Evolutionary conservation across 78 protist species (phyloP), one percentile per base, ranked within the genome.

Genomic region (Dictyostelium brefeldianum): DNA sequence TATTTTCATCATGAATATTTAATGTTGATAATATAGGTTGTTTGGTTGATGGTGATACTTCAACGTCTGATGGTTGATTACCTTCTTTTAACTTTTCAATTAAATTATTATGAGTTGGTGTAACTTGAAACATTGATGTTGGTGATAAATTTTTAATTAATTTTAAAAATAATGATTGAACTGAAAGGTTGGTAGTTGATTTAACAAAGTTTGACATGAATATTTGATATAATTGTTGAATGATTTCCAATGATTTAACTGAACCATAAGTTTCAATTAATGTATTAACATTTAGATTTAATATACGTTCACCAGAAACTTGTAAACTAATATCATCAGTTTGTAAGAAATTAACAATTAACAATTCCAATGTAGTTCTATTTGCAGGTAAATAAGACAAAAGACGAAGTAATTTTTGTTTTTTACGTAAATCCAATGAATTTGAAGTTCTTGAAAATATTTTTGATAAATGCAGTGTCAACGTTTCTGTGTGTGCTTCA

Each of bases 291-390:
- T 48, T 47, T 1, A 87, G 56, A 64, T 87, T 87, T 6, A 87
- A 25, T 5, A 87, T 87, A 29, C 93, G 51, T 51, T 87, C 93
- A 31, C 85, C 93, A 1, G 84, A 50, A 2, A 87, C 70, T 25
- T 87, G 93, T 18, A 87, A 50, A 22, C 83, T 57, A 31, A 87
- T 87, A 51, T 87, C 93, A 64, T 87, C 93, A n/a, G 84, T 87
- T 77, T 87, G 93, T 12, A 87, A 22, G 54, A 87, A 87, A 22
- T 87, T 77, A 9, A 50, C 54, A 6, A 87, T 87, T 43, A 87
- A 41, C 18, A 87, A 20, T 14, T 87, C 80, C 1, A 87, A 46
- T 1, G 93, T 77, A 0, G 77, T 84, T 25, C 74, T 31, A 9
- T 77, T 87, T 0, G 84, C 53, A 15, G 93, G 93, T 25, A 87